phyloP scores from a whole-genome alignment of 2,329 filamentous ascomycete species.

The Apiospora saccharicola region DNA sequence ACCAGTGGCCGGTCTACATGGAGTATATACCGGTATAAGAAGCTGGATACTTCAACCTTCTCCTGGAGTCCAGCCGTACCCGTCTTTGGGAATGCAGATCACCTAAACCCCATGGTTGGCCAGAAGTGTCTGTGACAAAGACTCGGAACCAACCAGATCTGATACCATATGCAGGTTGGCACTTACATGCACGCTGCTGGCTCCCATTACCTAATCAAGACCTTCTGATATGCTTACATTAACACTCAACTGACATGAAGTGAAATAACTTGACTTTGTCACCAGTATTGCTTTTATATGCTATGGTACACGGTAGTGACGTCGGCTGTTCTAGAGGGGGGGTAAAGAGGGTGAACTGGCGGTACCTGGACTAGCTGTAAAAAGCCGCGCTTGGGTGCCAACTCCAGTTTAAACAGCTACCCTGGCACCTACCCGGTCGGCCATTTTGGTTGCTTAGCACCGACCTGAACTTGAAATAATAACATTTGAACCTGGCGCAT shows the following conservation, averaged over 20 bases:
- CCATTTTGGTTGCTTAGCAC: constrained; percentile 17
- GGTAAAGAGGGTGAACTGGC: no score
- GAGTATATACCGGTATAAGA: no score
- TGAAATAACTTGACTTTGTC: no score
- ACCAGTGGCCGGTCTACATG: no score
- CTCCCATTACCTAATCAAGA: not conserved
- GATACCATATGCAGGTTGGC: not conserved
- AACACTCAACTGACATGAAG: no score
- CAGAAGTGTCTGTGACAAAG: not conserved
- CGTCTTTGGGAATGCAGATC: constrained; percentile 1
- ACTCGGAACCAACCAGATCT: not conserved
- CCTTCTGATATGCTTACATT: no score
- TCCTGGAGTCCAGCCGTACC: not conserved
- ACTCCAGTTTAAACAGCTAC: not conserved
- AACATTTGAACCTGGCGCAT: not conserved
- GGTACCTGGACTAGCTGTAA: no score
- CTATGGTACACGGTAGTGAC: no score
- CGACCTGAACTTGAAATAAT: constrained; percentile 3
- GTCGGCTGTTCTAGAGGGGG: no score
- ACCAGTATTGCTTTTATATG: no score
- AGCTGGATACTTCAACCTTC: no score
- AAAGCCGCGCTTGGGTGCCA: not conserved
- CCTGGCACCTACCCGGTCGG: not conserved
- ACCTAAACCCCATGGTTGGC: not conserved
- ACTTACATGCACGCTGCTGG: not conserved